phyloP scores from a whole-genome alignment of 371 early-diverging fungal genomes.

The Syncephalastrum monosporum region DNA sequence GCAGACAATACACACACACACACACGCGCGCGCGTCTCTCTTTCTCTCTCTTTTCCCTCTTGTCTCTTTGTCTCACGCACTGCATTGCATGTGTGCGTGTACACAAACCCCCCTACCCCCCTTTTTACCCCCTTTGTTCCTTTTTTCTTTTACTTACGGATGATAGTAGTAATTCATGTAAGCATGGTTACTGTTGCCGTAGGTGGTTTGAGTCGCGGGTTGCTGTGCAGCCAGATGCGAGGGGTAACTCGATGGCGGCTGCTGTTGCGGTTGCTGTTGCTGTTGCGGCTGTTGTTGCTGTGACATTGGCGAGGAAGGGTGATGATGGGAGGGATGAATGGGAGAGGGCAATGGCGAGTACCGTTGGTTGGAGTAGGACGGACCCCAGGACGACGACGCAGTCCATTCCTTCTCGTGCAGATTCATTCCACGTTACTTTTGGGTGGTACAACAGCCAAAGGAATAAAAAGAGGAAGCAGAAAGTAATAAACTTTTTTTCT shows the following conservation, averaged over 20 bases:
- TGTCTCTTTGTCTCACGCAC: background rate
- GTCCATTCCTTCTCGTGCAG: conserved; percentile 22
- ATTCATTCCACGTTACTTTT: conserved; percentile 11
- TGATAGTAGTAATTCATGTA: conserved; percentile 12
- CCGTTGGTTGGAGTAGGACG: conserved; percentile 14
- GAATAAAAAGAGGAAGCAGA: conserved; percentile 7
- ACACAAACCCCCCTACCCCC: background rate
- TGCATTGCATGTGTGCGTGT: no score
- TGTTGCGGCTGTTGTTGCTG: background rate
- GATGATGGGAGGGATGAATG: conserved; percentile 18
- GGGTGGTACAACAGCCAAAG: background rate
- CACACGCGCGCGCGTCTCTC: background rate
- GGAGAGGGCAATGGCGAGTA: conserved; percentile 17
- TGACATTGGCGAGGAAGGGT: conserved; percentile 1
- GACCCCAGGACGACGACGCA: conserved; percentile 13
- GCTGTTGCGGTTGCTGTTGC: background rate
- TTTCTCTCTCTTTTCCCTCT: background rate
- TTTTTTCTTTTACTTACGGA: conserved; percentile 5
- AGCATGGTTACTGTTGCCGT: background rate
- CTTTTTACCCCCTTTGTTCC: background rate
- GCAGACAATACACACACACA: background rate
- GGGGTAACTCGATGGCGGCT: background rate
- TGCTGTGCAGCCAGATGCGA: no score
- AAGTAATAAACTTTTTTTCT: background rate
- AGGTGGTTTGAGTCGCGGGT: no score